phyloP scores from a whole-genome alignment of 177 flowering plant genomes.

The Vitis hybrid region DNA sequence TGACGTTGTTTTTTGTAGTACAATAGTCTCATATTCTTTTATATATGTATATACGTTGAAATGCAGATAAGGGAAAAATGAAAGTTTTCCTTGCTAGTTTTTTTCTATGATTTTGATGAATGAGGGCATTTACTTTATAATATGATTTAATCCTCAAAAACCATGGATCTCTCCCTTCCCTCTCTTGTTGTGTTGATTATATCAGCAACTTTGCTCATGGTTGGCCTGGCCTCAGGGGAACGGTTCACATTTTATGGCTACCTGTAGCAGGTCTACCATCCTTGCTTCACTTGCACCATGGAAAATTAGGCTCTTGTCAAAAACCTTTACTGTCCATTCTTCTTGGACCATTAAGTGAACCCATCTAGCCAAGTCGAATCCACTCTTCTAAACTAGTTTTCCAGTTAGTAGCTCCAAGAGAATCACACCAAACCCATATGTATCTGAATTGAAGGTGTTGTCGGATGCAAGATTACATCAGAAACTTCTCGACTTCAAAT shows the following conservation, averaged over 20 bases:
- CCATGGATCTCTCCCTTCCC: slow-evolving; percentile 49
- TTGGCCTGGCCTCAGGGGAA: slow-evolving; percentile 52
- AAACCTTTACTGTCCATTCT: slow-evolving; percentile 72
- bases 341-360: slow-evolving; percentile 56
- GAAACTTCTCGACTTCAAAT: too few relatives aligned
- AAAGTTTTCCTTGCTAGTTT: not conserved
- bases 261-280: slow-evolving; percentile 60
- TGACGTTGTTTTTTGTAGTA: too few relatives aligned
- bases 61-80: not conserved
- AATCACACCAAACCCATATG: slow-evolving; percentile 49
- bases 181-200: slow-evolving; percentile 49
- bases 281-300: slow-evolving; percentile 61
- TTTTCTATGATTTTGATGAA: not conserved
- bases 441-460: too few relatives aligned
- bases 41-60: too few relatives aligned
- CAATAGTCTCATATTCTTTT: too few relatives aligned
- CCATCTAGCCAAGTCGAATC: slow-evolving; percentile 52
- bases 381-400: slow-evolving; percentile 46
- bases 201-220: slow-evolving; percentile 38
- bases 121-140: not conserved
- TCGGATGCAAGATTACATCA: too few relatives aligned
- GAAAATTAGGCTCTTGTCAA: slow-evolving; percentile 42
- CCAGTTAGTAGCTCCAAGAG: slow-evolving; percentile 74
- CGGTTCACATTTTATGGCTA: slow-evolving; percentile 56
- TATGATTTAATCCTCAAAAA: slow-evolving; percentile 7